Conservation (phyloP, 2,329 filamentous ascomycete genomes). For the Beauveria bassiana region DNA sequence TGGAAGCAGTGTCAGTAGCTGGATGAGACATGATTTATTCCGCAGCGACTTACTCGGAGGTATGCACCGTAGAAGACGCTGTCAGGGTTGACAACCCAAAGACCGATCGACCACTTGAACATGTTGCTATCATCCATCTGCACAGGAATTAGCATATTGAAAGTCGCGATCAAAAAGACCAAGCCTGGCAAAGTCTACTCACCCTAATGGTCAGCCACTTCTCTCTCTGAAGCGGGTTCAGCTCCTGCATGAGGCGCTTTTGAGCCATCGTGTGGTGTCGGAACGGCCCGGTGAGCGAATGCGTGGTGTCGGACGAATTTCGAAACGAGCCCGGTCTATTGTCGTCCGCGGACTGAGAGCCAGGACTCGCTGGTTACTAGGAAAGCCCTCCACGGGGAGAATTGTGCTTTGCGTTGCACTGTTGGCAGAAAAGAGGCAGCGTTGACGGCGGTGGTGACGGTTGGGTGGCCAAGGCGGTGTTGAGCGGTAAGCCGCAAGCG, state of each 20-base stretch:
- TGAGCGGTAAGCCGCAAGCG: not conserved
- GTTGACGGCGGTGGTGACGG: not conserved
- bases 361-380: not conserved
- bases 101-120: constrained; percentile 76
- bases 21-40: not conserved
- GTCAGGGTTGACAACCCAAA: constrained; percentile 89
- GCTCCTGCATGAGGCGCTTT: constrained; percentile 83
- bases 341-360: not conserved
- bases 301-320: not conserved
- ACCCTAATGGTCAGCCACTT: constrained; percentile 91
- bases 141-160: not conserved
- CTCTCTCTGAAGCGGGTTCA: constrained; percentile 74
- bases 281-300: not conserved
- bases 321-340: not conserved
- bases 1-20: not conserved
- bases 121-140: constrained; percentile 76
- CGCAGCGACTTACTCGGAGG: constrained; percentile 52
- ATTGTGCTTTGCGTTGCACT: not conserved
- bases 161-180: not conserved
- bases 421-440: not conserved
- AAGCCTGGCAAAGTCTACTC: constrained; percentile 20
- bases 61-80: constrained; percentile 90
- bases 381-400: not conserved
- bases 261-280: constrained; percentile 36
- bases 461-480: constrained; percentile 5